phyloP scores from a whole-genome alignment of 2,329 filamentous ascomycete species.

The Cyclaneusma minus region DNA sequence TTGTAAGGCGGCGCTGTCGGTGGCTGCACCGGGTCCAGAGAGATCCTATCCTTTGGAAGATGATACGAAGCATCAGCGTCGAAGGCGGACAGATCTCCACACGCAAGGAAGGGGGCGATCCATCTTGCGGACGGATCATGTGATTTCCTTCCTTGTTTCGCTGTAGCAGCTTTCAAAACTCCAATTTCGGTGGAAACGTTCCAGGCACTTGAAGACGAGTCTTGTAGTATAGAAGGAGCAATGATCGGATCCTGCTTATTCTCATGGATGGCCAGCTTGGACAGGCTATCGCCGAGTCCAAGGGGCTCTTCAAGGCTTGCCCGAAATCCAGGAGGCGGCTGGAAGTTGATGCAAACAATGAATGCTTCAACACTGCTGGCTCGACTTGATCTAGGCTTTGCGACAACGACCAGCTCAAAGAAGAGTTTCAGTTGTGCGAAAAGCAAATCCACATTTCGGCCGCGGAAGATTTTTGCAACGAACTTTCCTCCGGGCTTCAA shows the following conservation, averaged over 20 bases:
- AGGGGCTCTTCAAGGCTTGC: slow-evolving; percentile 63
- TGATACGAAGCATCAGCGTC: slow-evolving; percentile 93
- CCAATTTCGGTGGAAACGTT: slow-evolving; percentile 10
- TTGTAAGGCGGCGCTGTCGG: slow-evolving; percentile 95
- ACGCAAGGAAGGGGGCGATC: slow-evolving; percentile 95
- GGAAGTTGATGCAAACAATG: slow-evolving; percentile 84
- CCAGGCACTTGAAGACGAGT: slow-evolving; percentile 24
- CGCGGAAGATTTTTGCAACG: slow-evolving; percentile 94
- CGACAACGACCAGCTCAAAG: slow-evolving; percentile 74
- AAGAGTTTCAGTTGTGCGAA: slow-evolving; percentile 89
- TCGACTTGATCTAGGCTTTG: slow-evolving; percentile 87
- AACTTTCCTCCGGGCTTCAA: slow-evolving; percentile 88
- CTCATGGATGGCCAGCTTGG: slow-evolving; percentile 30
- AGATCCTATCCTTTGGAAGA: slow-evolving; percentile 72
- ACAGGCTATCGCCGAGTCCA: slow-evolving; percentile 42
- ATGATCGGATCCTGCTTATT: slow-evolving; percentile 24
- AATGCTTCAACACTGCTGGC: slow-evolving; percentile 96
- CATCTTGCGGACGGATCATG: too few relatives aligned
- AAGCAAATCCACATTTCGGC: slow-evolving; percentile 85
- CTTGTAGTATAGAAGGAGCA: slow-evolving; percentile 29
- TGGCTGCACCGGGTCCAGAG: slow-evolving; percentile 82
- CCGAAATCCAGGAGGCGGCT: slow-evolving; percentile 60
- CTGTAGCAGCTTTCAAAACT: slow-evolving; percentile 12
- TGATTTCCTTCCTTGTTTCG: slow-evolving; percentile 30
- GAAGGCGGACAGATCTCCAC: slow-evolving; percentile 85